A percentile compares a stretch with the other conserved stretches of the same genome.
phyloP scores from a whole-genome alignment of 2,329 filamentous ascomycete genomes.

The Alternaria sp. region DNA sequence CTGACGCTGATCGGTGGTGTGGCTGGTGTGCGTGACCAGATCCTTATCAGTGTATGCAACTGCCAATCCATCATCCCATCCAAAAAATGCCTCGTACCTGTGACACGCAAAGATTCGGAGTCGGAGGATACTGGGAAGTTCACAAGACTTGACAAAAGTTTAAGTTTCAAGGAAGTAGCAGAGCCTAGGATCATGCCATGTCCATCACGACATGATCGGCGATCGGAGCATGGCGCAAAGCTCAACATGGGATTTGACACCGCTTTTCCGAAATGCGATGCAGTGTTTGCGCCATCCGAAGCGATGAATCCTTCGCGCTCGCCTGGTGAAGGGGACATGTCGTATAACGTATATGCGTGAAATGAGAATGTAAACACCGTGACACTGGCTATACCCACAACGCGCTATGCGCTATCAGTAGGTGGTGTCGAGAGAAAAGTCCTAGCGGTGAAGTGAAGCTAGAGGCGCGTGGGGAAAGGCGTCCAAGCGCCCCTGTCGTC shows the following conservation, averaged over 20 bases:
- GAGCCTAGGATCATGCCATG: not conserved
- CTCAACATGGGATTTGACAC: constrained; percentile 14
- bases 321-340: not conserved
- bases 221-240: constrained; percentile 3
- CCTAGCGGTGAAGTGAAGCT: constrained; percentile 21
- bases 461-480: not conserved
- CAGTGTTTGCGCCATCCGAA: not conserved
- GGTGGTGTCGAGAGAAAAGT: not conserved
- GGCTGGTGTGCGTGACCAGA: constrained; percentile 13
- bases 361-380: not conserved
- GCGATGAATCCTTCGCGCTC: not conserved
- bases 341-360: not conserved
- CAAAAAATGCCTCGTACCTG: not conserved
- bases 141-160: not conserved
- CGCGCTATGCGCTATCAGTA: constrained; percentile 18
- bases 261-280: constrained; percentile 12
- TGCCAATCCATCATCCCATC: not conserved
- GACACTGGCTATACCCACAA: not conserved
- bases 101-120: not conserved
- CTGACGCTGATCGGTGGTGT: constrained; percentile 10
- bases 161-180: not conserved
- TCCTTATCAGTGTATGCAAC: constrained; percentile 10
- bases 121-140: not conserved
- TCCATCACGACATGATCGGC: constrained; percentile 5
- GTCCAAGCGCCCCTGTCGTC: constrained; percentile 18